Percentiles rank a stretch among this genome's conserved stretches.
phyloP scores from a whole-genome alignment of 2,329 filamentous ascomycete genomes.

The Xylariaceae sp. region DNA sequence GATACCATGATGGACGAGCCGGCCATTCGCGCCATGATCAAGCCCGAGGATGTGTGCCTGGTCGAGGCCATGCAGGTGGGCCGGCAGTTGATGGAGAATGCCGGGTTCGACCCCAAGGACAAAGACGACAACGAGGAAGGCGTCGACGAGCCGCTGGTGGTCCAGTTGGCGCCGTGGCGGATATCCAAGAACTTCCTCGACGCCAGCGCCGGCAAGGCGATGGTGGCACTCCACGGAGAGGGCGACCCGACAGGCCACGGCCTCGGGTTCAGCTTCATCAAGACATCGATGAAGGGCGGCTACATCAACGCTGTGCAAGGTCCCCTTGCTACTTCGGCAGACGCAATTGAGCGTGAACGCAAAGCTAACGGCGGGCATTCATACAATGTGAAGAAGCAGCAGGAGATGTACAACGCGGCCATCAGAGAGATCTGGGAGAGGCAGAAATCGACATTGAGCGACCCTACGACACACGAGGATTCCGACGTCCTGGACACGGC shows the following conservation, averaged over 20 bases:
- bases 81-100: slow-evolving; percentile 82
- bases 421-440: slow-evolving; percentile 90
- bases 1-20: slow-evolving; percentile 76
- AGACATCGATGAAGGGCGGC: slow-evolving; percentile 97
- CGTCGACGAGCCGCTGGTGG: slow-evolving; percentile 67
- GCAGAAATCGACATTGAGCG: slow-evolving; percentile 73
- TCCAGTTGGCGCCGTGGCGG: slow-evolving; percentile 92
- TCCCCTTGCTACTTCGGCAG: slow-evolving; percentile 62
- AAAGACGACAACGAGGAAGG: slow-evolving; percentile 64
- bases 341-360: slow-evolving; percentile 81
- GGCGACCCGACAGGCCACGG: slow-evolving; percentile 92
- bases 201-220: slow-evolving; percentile 89
- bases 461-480: slow-evolving; percentile 62
- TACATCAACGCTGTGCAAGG: slow-evolving; percentile 76
- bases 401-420: slow-evolving; percentile 84
- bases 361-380: slow-evolving; percentile 89
- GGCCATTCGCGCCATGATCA: slow-evolving; percentile 79
- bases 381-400: slow-evolving; percentile 95
- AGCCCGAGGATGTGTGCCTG: slow-evolving; percentile 89
- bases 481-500: slow-evolving; percentile 53
- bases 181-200: slow-evolving; percentile 95
- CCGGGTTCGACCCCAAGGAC: slow-evolving; percentile 70
- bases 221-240: slow-evolving; percentile 90
- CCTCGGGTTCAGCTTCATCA: slow-evolving; percentile 93
- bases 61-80: slow-evolving; percentile 97